Base-by-base conservation (phyloP, 768 basidiomycete species). In the Guyanaporus albipodus region DNA sequence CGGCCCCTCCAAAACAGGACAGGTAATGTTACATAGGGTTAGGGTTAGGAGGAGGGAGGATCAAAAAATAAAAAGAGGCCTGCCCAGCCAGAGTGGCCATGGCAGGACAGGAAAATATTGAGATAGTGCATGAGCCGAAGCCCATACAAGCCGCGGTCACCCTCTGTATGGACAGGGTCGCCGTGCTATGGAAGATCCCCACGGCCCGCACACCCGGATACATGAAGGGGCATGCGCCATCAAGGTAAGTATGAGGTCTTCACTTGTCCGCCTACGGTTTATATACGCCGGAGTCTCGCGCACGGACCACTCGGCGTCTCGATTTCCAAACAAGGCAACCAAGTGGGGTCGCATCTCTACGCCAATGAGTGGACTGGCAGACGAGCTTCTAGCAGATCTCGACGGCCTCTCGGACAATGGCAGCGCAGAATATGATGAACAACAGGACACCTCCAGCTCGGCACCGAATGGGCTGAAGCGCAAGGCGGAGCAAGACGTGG, bases 301-400 rank as follows among this genome's bases (percentile, higher is more conserved):
- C 61, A 63, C 61, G 61, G 61, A 65, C 61, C 61, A 65, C 11
- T 14, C 14, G 28, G 11, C 6, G 28, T 11, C 19, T 10, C 18
- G 21, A 3, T 28, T 42, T 10, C 59, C 37, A 38, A 56, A 51
- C 18, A 28, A 40, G 38, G 59, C 15, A 56, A 56, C 22, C 8
- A 2, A 33, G 38, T 38, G 38, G 21, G 33, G 36, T 4, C 4
- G 17, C 12, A 6, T 10, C 44, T n/a, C 14, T 14, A 22, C 46
- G 29, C 44, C 35, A 32, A 91, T 91, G 87, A 83, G 82, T 60
- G 80, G 80, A 41, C 80, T 97, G 23, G 95, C 91, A 18, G 87
- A 97, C 69, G 91, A 95, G 63, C 83, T 97, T 15, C 73, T 96
- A 14, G 91, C 91, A 24, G 94, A 96, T 68, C 82, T 96, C 12